phyloP scores from a whole-genome alignment of 202 grass and related monocot genomes.

The Schoenoplectus tabernaemontani region DNA sequence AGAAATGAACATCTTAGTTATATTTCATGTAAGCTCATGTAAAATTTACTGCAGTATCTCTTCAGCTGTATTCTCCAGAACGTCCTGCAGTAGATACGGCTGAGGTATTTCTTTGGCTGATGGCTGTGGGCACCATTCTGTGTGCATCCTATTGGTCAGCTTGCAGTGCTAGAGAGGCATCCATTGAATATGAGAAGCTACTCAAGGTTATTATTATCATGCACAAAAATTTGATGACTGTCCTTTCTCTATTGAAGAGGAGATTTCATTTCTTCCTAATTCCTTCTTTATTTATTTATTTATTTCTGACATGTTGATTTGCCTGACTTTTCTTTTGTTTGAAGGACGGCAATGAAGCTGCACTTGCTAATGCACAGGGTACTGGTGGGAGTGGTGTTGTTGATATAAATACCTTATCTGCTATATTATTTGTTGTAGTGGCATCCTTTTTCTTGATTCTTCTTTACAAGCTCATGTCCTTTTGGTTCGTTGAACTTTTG shows the following conservation, averaged over 20 bases:
- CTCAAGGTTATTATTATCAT: slow-evolving; percentile 49
- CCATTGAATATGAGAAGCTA: slow-evolving; percentile 87
- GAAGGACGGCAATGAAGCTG: slow-evolving; percentile 68
- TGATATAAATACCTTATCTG: slow-evolving; percentile 79
- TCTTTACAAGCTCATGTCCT: slow-evolving; percentile 87
- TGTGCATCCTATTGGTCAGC: slow-evolving; percentile 99
- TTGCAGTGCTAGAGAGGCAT: slow-evolving; percentile 78
- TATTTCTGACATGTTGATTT: slow-evolving; percentile 14
- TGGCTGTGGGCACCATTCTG: slow-evolving; percentile 97
- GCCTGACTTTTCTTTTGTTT: background rate
- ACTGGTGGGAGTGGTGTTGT: slow-evolving; percentile 62
- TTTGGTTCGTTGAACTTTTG: slow-evolving; percentile 93
- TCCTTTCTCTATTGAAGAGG: slow-evolving; percentile 18
- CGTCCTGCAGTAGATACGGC: slow-evolving; percentile 89
- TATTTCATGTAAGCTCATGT: background rate
- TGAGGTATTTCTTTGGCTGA: slow-evolving; percentile 97
- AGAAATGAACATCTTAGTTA: background rate
- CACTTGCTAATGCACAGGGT: slow-evolving; percentile 34
- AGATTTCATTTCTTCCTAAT: too few species aligned
- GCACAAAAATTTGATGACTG: slow-evolving; percentile 18
- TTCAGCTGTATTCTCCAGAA: slow-evolving; percentile 88
- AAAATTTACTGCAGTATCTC: slow-evolving; percentile 45
- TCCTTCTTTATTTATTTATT: background rate
- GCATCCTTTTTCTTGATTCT: slow-evolving; percentile 90
- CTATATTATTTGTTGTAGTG: slow-evolving; percentile 78